Percentiles rank a stretch among this genome's conserved stretches.
Evolutionary conservation across 495 filamentous ascomycete genomes (phyloP).

Genomic region (Staphylotrichum longicolle): DNA sequence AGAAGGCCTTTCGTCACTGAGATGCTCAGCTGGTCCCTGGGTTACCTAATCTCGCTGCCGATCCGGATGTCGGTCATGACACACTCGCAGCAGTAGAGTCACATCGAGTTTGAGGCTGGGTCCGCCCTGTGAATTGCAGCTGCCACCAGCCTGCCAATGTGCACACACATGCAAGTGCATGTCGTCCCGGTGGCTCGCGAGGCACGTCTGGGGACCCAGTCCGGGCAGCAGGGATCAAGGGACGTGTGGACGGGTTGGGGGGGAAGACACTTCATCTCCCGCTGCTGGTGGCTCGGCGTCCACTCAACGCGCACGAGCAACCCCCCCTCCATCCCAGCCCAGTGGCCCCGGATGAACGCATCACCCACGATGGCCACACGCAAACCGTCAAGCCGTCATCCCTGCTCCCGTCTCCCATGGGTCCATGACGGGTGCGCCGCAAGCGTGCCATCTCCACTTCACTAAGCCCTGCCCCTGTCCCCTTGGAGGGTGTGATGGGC

Average conservation of each 20-base stretch:
- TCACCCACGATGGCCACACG: slow-evolving; percentile 6
- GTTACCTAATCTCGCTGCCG: slow-evolving; percentile 20
- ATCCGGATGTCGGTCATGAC: slow-evolving; percentile 14
- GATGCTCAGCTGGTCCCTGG: slow-evolving; percentile 9
- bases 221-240: no score
- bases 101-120: slow-evolving; percentile 28
- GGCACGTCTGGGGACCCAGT: slow-evolving; percentile 9
- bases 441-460: slow-evolving; percentile 15
- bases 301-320: slow-evolving; percentile 7
- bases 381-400: slow-evolving; percentile 11
- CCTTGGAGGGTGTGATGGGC: not conserved
- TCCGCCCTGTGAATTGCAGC: slow-evolving; percentile 14
- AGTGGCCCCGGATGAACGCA: slow-evolving; percentile 13
- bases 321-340: slow-evolving; percentile 16
- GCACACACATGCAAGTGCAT: slow-evolving; percentile 3
- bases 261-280: slow-evolving; percentile 16
- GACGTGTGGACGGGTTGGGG: not conserved
- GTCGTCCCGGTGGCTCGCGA: slow-evolving; percentile 5
- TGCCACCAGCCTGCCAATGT: slow-evolving; percentile 15
- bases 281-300: not conserved
- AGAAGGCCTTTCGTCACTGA: slow-evolving; percentile 2
- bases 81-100: slow-evolving; percentile 17
- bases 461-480: slow-evolving; percentile 19
- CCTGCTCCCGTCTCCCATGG: slow-evolving; percentile 24
- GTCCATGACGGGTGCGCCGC: slow-evolving; percentile 20